phyloP scores from a whole-genome alignment of 1,284 basidiomycete species.

The Meripilus lineatus region DNA sequence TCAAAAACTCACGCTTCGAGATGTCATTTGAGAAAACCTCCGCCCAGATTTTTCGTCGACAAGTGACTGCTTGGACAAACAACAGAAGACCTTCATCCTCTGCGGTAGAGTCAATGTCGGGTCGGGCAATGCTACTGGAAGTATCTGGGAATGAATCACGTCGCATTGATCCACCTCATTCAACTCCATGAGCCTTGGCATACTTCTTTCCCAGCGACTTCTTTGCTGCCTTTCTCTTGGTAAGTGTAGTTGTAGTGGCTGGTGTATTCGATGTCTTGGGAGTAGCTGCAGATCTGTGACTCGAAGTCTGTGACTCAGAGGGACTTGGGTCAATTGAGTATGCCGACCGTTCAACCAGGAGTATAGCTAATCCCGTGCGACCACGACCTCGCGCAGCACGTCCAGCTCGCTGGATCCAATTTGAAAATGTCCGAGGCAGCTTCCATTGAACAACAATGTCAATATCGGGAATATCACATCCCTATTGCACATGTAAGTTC shows the following conservation, averaged over 20 bases:
- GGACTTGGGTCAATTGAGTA: no score
- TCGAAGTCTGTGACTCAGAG: not conserved
- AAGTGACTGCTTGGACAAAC: constrained; percentile 15
- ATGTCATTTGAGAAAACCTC: constrained; percentile 12
- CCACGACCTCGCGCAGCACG: constrained; percentile 15
- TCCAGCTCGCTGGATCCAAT: constrained; percentile 21
- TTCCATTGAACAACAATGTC: constrained; percentile 24
- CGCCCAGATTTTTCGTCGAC: constrained; percentile 11
- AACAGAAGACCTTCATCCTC: constrained; percentile 14
- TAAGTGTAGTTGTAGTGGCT: not conserved
- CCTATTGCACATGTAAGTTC: no score
- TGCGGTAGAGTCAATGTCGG: constrained; percentile 1
- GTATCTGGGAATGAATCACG: not conserved
- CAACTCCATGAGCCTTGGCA: constrained; percentile 10
- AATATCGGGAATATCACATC: constrained; percentile 21
- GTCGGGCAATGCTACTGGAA: constrained; percentile 1
- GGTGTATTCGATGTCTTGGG: not conserved
- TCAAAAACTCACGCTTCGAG: constrained; percentile 6
- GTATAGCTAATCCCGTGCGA: constrained; percentile 15
- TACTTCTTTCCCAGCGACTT: constrained; percentile 6
- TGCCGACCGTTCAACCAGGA: constrained; percentile 18
- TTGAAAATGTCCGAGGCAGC: constrained; percentile 17
- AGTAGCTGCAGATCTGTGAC: no score
- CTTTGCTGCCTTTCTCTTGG: not conserved
- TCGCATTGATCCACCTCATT: constrained; percentile 2